A percentile compares a stretch with the other conserved stretches of the same genome.
These are phyloP conservation scores for Solanum habrochaites DNA, from an alignment of 257 asterid species.

Conservation along the genomic window DNA sequence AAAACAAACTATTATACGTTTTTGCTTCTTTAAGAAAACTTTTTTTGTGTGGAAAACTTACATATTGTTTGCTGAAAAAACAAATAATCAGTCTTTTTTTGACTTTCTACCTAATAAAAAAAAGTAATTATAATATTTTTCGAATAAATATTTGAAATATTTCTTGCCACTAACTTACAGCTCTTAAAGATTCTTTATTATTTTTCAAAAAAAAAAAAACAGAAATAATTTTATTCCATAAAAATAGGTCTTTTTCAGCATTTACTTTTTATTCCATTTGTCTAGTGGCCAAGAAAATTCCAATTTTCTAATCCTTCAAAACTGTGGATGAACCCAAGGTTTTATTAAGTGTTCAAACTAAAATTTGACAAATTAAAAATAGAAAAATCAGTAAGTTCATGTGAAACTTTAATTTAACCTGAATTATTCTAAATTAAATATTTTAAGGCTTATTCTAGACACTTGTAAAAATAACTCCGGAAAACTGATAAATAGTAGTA, in stretches of 20 bases:
- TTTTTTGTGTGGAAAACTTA: not conserved
- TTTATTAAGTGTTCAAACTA: slow-evolving; percentile 8
- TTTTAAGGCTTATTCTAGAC: not conserved
- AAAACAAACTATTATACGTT: not conserved
- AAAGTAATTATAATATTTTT: not conserved
- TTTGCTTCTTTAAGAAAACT: not conserved
- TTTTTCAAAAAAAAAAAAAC: too few relatives aligned
- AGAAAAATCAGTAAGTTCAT: not conserved
- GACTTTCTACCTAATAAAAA: not conserved
- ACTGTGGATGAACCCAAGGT: slow-evolving; percentile 27
- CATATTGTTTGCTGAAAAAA: not conserved
- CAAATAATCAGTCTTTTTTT: not conserved
- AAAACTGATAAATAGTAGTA: not conserved
- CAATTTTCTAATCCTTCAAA: slow-evolving; percentile 7
- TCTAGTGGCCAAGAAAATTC: not conserved
- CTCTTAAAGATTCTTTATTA: not conserved
- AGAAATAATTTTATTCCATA: not conserved
- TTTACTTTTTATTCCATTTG: not conserved
- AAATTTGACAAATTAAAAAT: not conserved
- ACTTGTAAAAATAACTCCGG: not conserved
- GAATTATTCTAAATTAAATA: not conserved
- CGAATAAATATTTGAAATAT: not conserved
- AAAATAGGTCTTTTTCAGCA: not conserved
- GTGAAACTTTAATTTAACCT: not conserved
- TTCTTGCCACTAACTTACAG: not conserved